Evolutionary conservation across 2,329 filamentous ascomycete species (phyloP).

Genomic region (Aspergillus brunneoviolaceus): DNA sequence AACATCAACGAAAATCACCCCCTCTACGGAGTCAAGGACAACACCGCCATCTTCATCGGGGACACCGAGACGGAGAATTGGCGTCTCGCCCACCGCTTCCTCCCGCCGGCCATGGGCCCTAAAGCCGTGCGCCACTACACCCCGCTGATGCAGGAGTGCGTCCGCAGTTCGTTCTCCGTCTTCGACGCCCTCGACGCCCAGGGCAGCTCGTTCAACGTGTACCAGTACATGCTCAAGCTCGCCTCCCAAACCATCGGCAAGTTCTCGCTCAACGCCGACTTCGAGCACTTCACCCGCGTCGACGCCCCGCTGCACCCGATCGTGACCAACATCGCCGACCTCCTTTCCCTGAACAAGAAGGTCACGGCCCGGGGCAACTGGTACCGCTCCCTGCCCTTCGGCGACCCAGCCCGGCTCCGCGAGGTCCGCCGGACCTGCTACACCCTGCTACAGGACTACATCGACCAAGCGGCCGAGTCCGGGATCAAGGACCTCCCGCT

Average conservation of each 20-base stretch:
- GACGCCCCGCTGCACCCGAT: constrained; percentile 53
- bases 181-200: constrained; percentile 51
- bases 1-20: too few relatives aligned
- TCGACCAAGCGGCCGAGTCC: constrained; percentile 9
- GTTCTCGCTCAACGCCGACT: constrained; percentile 42
- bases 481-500: too few relatives aligned
- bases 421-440: too few relatives aligned
- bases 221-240: constrained; percentile 50
- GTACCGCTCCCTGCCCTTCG: too few relatives aligned
- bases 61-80: too few relatives aligned
- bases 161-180: constrained; percentile 49
- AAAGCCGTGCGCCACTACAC: constrained; percentile 61
- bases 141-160: constrained; percentile 55
- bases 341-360: too few relatives aligned
- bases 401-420: too few relatives aligned
- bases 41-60: too few relatives aligned
- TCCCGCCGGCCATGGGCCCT: constrained; percentile 29
- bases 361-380: too few relatives aligned
- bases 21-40: too few relatives aligned
- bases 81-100: too few relatives aligned
- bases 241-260: constrained; percentile 43
- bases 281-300: constrained; percentile 42
- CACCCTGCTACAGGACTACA: too few relatives aligned
- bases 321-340: constrained; percentile 28
- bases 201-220: constrained; percentile 45